Base-by-base conservation (phyloP, 352 stramenopile species). In the Pythium volutum region DNA sequence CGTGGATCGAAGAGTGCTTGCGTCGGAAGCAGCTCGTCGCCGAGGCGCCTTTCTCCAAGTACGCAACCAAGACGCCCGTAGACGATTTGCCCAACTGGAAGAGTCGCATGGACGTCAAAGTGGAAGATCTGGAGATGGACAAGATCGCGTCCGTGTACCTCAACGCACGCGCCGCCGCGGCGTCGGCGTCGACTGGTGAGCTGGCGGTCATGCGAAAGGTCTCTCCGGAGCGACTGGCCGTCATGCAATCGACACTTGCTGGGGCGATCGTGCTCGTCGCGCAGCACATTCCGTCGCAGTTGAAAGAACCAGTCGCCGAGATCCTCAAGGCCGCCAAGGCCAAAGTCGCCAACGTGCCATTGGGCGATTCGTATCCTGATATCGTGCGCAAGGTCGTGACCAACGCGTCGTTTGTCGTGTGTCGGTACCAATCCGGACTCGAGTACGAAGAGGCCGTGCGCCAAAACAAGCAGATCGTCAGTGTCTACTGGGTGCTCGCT, bases 1-100 rank as follows among this genome's bases (percentile, higher is more conserved):
- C 62, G 27, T 95, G 86, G 86, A 84, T 95, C 59, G 82, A 95
- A 65, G 83, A 93, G 55, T 93, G 81, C 48, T 70, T 92, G 20
- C 67, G 66, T 6, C 72, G 71, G 14, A 86, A 88, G 36, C 71
- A 59, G 41, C 69, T 70, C 20, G 74, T 90, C 0, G 70, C 74
- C 9, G 86, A 95, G 70, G 71, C 62, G 64, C 69, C 45, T 59
- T 66, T 68, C 64, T 62, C 67, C 20, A 61, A 58, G 20, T 16
- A 6, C 11, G 16, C 38, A 16, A 63, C 18, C n/a, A n/a, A 16
- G 25, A 10, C 14, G 29, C 36, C 52, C 42, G 39, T 12, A 55
- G 27, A n/a, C 34, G 41, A 54, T 6, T 42, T 62, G 20, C 60
- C 62, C 6, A 68, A 52, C 20, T 68, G 61, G 61, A 68, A 68